Base-by-base conservation (phyloP, 1,284 basidiomycete genomes). In the Vanrija pseudolonga region DNA sequence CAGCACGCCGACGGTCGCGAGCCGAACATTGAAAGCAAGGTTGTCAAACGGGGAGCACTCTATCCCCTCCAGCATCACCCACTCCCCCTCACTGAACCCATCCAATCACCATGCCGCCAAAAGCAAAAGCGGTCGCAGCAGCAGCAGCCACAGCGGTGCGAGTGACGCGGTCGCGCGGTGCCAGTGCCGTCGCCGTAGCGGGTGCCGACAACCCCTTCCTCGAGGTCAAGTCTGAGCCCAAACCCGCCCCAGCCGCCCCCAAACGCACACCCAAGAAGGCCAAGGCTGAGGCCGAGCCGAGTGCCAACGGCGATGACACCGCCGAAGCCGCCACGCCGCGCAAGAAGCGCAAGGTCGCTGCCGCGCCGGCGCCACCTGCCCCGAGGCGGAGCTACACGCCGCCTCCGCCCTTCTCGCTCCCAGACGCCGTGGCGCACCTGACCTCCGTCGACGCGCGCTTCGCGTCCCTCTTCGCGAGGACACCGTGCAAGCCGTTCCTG, bases 371-470 rank as follows among this genome's bases (percentile, higher is more conserved):
- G 8, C 8, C 49, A 7, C 39, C 36, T 1, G n/a, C n/a, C n/a
- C 36, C 44, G 12, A 45, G 38, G 37, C 39, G 28, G 32, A 14
- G 18, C 45, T 32, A 18, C 39, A 32, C 61, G 58, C 47, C 62
- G 57, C 26, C 66, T 56, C 8, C 57, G 58, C 9, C 61, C 4
- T 93, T 95, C 77, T 81, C 83, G 18, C 85, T 91, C 60, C 81
- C 84, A 39, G 82, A 84, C 4, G 90, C 89, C 0, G 86, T 85
- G 67, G 59, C 77, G 14, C 89, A 94, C 68, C 82, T 94, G 20
- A 81, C 84, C 50, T 60, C 70, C 2, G 81, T 80, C 3, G 91
- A 94, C 65, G 66, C 77, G 6, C 84, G 91, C 2, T 95, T 93
- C 72, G 77, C 79, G 53, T 80, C 82, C 26, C 64, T 93, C 4